phyloP scores from a whole-genome alignment of 2,329 filamentous ascomycete genomes.

The Neospermospora avenae region DNA sequence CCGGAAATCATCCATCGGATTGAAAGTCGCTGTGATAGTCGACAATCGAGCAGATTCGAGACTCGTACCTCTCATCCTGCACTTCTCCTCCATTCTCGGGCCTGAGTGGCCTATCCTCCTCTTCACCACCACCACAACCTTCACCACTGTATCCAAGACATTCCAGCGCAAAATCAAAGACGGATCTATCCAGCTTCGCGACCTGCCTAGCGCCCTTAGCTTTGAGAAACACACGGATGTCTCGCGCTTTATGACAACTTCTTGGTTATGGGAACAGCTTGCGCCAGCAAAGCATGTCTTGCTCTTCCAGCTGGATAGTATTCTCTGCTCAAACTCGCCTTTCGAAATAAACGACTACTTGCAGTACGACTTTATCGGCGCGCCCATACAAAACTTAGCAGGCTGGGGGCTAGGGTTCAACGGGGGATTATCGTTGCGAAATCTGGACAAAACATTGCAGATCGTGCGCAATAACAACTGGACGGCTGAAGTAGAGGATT shows the following conservation, averaged over 20 bases:
- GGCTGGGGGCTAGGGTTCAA: constrained; percentile 31
- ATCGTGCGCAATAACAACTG: constrained; percentile 25
- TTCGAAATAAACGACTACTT: constrained; percentile 31
- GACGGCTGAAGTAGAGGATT: constrained; percentile 11
- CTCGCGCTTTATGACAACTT: constrained; percentile 31
- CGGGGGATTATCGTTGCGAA: constrained; percentile 36
- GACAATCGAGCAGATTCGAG: neutral
- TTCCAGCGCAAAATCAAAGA: constrained; percentile 36
- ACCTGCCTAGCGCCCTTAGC: constrained; percentile 35
- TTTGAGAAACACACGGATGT: constrained; percentile 34
- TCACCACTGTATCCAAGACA: constrained; percentile 27
- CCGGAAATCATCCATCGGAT: neutral
- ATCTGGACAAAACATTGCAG: constrained; percentile 31
- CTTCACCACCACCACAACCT: constrained; percentile 34
- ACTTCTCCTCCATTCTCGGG: constrained; percentile 39
- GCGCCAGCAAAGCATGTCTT: constrained; percentile 33
- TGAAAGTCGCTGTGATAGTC: constrained; percentile 10
- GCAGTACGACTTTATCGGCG: constrained; percentile 35
- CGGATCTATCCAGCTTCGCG: constrained; percentile 35
- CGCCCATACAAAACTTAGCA: constrained; percentile 28
- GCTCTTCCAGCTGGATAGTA: constrained; percentile 34
- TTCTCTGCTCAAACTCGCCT: constrained; percentile 31
- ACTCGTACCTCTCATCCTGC: constrained; percentile 36
- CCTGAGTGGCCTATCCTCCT: constrained; percentile 42
- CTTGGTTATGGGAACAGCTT: constrained; percentile 35